Base-by-base conservation (phyloP, 2,329 filamentous ascomycete species). In the Phialocephala subalpina region DNA sequence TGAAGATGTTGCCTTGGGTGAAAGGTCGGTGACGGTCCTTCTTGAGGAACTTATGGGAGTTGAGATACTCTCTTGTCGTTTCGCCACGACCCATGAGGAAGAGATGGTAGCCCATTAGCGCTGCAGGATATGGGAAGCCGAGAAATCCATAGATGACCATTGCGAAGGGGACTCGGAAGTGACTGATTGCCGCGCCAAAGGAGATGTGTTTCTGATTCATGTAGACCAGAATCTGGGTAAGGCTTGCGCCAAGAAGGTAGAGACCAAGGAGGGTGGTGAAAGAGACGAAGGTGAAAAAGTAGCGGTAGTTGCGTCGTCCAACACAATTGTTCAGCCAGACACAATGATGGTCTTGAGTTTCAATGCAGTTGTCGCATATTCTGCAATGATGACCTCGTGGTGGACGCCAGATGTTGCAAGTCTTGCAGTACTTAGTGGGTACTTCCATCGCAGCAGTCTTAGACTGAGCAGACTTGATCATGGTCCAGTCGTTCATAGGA, bases 311-410 rank as follows among this genome's bases (percentile, higher is more conserved):
- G 74, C 96, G 92, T 71, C 95, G 91, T 52, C 96, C 96, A 58
- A 99, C 91, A 72, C 96, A 99, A 78, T 99, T 99, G 81, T 99
- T 99, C 69, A 99, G 87, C 96, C 96, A 99, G 18, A 98, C 94
- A 75, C 96, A 99, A 80, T 99, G 96, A 76, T 99, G 96, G 76
- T 99, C 96, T 72, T 97, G 93, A 0, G 94, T 97, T 79, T 99
- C 96, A 67, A 99, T 88, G 78, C 96, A 99, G 78, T 97, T 97
- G 80, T 99, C 95, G 80, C 96, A 99, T 33, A 97, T 86, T 64
- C 96, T 92, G 80, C 96, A 99, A 80, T 99, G 96, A 77, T 99
- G 97, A 65, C 93, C 94, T 65, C 96, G 92, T 33, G 95, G 94
- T 40, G 96, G 96, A 1, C 96, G 92, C 96, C 96, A 99, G 72